Percentiles rank a stretch among this genome's conserved stretches.
These are phyloP conservation scores for Psidium guajava DNA, from an alignment of 345 rosid genomes.

Conservation along the genomic window DNA sequence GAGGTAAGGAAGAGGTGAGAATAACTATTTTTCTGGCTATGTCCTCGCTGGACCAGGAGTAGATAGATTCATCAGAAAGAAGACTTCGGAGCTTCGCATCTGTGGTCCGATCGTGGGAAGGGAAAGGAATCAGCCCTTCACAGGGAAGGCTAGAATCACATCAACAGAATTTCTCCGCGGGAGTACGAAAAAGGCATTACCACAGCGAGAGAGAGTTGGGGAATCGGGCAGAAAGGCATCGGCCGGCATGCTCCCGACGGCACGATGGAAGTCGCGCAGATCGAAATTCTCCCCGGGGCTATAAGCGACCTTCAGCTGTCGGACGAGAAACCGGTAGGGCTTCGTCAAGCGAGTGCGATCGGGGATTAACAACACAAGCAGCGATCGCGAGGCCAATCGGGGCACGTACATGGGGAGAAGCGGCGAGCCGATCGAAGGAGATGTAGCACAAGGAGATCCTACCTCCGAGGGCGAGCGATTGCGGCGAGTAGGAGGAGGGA, in stretches of 20 bases:
- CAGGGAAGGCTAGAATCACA: background rate
- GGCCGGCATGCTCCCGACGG: slow-evolving; percentile 54
- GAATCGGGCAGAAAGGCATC: slow-evolving; percentile 54
- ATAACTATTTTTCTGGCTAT: slow-evolving; percentile 57
- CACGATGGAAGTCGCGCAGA: slow-evolving; percentile 72
- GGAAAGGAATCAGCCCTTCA: background rate
- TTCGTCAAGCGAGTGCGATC: background rate
- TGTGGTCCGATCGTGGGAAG: slow-evolving; percentile 8
- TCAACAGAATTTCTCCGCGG: slow-evolving; percentile 14
- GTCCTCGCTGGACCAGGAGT: slow-evolving; percentile 71
- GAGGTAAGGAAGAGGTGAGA: slow-evolving; percentile 49
- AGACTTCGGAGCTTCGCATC: slow-evolving; percentile 50
- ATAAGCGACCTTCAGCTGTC: slow-evolving; percentile 58
- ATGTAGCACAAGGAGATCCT: slow-evolving; percentile 63
- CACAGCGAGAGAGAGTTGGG: slow-evolving; percentile 6
- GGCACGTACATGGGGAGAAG: slow-evolving; percentile 39
- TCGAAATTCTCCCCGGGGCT: slow-evolving; percentile 50
- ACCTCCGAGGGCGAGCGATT: slow-evolving; percentile 32
- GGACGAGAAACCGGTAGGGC: background rate
- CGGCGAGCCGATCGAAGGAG: slow-evolving; percentile 30
- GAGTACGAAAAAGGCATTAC: slow-evolving; percentile 26
- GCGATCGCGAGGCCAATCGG: background rate
- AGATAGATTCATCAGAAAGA: slow-evolving; percentile 52
- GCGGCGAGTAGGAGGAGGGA: slow-evolving; percentile 20
- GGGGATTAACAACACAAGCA: background rate